Evolutionary conservation across 2,329 filamentous ascomycete species (phyloP).

Genomic region (Fusarium sp.): DNA sequence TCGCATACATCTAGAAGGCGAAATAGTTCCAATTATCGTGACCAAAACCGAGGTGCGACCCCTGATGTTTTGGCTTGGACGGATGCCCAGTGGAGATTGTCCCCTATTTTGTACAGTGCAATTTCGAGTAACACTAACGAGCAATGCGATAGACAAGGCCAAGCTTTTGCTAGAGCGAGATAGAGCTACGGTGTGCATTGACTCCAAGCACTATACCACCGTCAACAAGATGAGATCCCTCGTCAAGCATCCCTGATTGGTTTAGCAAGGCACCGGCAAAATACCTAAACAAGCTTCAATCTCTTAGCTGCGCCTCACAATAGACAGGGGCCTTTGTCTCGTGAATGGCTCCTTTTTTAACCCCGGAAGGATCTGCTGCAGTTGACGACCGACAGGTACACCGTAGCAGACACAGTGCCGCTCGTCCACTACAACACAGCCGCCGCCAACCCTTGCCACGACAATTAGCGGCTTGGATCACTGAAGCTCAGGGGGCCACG

Average conservation of each 20-base stretch:
- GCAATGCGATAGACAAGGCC: background rate
- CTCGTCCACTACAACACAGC: slow-evolving; percentile 24
- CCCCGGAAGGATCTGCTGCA: slow-evolving; percentile 24
- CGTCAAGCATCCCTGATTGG: slow-evolving; percentile 40
- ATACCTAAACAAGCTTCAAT: slow-evolving; percentile 48
- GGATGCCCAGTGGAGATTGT: slow-evolving; percentile 49
- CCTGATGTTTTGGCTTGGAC: slow-evolving; percentile 36
- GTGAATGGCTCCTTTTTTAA: slow-evolving; percentile 27
- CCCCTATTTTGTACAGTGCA: slow-evolving; percentile 48
- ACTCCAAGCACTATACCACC: slow-evolving; percentile 45
- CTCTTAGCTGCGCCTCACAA: slow-evolving; percentile 45
- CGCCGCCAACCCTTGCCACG: slow-evolving; percentile 32
- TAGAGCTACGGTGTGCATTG: slow-evolving; percentile 37
- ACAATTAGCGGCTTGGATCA: slow-evolving; percentile 37
- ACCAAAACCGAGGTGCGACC: slow-evolving; percentile 30
- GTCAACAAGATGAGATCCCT: slow-evolving; percentile 47
- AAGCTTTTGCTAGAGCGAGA: slow-evolving; percentile 26
- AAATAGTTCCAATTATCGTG: slow-evolving; percentile 19
- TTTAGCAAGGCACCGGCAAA: slow-evolving; percentile 20
- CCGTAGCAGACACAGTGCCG: slow-evolving; percentile 34
- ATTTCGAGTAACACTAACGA: slow-evolving; percentile 26
- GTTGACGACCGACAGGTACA: slow-evolving; percentile 16
- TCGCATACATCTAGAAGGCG: slow-evolving; percentile 36
- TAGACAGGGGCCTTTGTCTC: slow-evolving; percentile 24
- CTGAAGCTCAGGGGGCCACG: slow-evolving; percentile 29